A percentile compares a stretch with the other conserved stretches of the same genome.
phyloP scores from a whole-genome alignment of 2,329 filamentous ascomycete species.

The Penicillium freii region DNA sequence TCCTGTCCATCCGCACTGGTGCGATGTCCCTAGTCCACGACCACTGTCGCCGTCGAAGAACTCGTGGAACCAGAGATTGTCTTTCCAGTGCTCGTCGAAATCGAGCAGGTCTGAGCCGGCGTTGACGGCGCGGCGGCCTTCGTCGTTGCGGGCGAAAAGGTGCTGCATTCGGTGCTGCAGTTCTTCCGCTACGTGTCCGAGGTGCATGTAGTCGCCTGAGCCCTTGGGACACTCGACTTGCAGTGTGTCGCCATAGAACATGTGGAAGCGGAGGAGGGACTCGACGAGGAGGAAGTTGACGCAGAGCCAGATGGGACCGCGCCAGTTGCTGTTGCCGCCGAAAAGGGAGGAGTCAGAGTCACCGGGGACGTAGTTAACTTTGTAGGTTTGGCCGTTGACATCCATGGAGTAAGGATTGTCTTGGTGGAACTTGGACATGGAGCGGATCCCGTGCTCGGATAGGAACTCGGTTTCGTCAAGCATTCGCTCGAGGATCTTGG shows the following conservation, averaged over 20 bases:
- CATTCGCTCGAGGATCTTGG: slow-evolving; percentile 87
- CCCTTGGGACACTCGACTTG: slow-evolving; percentile 92
- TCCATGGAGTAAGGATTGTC: slow-evolving; percentile 92
- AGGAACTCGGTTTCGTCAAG: slow-evolving; percentile 92
- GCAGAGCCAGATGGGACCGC: slow-evolving; percentile 91
- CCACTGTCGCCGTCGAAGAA: slow-evolving; percentile 95
- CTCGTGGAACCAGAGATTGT: slow-evolving; percentile 93
- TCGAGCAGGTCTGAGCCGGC: slow-evolving; percentile 80
- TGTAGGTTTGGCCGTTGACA: slow-evolving; percentile 86
- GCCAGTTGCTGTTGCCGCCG: slow-evolving; percentile 97
- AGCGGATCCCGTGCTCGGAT: slow-evolving; percentile 84
- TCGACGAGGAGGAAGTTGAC: slow-evolving; percentile 95
- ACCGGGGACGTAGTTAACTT: slow-evolving; percentile 86
- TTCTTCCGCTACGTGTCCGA: slow-evolving; percentile 91
- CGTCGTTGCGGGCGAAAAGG: slow-evolving; percentile 78
- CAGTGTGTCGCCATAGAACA: slow-evolving; percentile 88
- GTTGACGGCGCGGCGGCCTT: slow-evolving; percentile 86
- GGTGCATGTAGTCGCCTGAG: slow-evolving; percentile 91
- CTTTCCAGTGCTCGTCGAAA: slow-evolving; percentile 90
- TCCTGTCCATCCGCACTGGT: slow-evolving; percentile 96
- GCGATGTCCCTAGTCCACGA: slow-evolving; percentile 83
- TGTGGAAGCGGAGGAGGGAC: slow-evolving; percentile 89
- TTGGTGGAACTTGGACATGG: slow-evolving; percentile 86
- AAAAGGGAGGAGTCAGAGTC: slow-evolving; percentile 95
- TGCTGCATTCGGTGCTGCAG: slow-evolving; percentile 93